Percentiles rank a stretch among this genome's conserved stretches.
Conservation (phyloP, 1,284 basidiomycete genomes). For the Boletus subluridellus region DNA sequence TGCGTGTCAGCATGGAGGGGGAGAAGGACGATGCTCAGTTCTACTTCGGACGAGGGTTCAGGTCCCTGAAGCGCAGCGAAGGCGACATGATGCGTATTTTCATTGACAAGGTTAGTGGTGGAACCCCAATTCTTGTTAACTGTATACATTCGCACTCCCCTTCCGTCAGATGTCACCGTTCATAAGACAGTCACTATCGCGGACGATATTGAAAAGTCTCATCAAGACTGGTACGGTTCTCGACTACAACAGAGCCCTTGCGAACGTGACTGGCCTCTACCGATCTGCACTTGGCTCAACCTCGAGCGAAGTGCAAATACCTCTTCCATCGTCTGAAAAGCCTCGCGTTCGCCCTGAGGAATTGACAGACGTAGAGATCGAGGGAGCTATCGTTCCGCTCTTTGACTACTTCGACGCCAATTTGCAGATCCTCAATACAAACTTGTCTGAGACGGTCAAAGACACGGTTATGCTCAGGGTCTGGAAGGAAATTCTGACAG, state of each 20-base stretch:
- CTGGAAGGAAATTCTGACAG: slow-evolving; percentile 94
- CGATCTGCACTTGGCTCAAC: slow-evolving; percentile 65
- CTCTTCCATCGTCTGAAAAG: slow-evolving; percentile 68
- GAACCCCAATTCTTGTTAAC: neutral
- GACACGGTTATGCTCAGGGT: slow-evolving; percentile 90
- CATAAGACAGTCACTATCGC: slow-evolving; percentile 86
- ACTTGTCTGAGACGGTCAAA: slow-evolving; percentile 80
- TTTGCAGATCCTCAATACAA: slow-evolving; percentile 87
- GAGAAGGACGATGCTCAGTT: slow-evolving; percentile 98
- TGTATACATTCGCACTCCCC: neutral
- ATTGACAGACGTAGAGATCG: slow-evolving; percentile 90
- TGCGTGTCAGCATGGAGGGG: slow-evolving; percentile 96
- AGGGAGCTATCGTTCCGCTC: slow-evolving; percentile 86
- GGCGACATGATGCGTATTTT: slow-evolving; percentile 95
- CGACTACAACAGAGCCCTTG: slow-evolving; percentile 82
- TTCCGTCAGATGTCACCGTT: slow-evolving; percentile 83
- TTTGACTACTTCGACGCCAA: slow-evolving; percentile 98
- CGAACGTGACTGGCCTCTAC: slow-evolving; percentile 78
- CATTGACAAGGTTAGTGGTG: slow-evolving; percentile 81
- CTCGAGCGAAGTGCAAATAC: slow-evolving; percentile 72
- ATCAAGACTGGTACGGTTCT: slow-evolving; percentile 64
- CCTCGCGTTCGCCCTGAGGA: slow-evolving; percentile 68
- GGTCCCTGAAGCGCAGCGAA: slow-evolving; percentile 91
- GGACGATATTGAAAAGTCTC: slow-evolving; percentile 71
- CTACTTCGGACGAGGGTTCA: slow-evolving; percentile 95